These are phyloP conservation scores for Aurinia saxatilis DNA, from an alignment of 345 rosid species.

Conservation along the genomic window DNA sequence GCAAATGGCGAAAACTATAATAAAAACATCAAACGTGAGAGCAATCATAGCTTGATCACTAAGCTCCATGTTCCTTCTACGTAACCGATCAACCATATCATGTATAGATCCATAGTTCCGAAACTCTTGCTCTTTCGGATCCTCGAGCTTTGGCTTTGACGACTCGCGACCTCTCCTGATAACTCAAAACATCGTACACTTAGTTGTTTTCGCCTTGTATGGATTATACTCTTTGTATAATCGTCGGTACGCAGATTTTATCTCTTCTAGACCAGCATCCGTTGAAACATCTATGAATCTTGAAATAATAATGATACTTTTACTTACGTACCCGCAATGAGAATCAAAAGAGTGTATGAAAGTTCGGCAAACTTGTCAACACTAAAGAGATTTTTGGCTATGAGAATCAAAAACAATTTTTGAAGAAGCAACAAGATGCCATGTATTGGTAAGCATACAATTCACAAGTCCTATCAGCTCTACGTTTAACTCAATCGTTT, in stretches of 20 bases:
- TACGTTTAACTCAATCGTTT: too few species aligned
- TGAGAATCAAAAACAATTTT: too few species aligned
- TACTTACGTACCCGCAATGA: too few species aligned
- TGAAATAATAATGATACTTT: constrained; percentile 18
- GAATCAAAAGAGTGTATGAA: too few species aligned
- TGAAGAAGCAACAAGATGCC: too few species aligned
- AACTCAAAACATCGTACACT: constrained; percentile 57
- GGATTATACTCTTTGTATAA: constrained; percentile 92
- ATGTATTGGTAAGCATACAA: too few species aligned
- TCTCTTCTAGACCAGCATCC: constrained; percentile 75
- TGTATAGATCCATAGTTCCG: constrained; percentile 44
- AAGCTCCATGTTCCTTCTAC: constrained; percentile 67
- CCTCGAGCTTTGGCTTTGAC: constrained; percentile 68
- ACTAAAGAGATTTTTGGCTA: too few species aligned
- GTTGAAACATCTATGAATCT: constrained; percentile 77
- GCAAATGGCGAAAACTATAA: constrained; percentile 48
- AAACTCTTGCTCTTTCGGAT: constrained; percentile 58
- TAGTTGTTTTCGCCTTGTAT: constrained; percentile 86
- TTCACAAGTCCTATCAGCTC: too few species aligned
- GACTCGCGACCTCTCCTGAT: constrained; percentile 67
- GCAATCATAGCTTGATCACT: constrained; percentile 84
- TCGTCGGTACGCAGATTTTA: constrained; percentile 77
- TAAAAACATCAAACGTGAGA: constrained; percentile 57
- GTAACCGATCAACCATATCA: constrained; percentile 80
- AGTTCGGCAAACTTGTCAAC: too few species aligned